These are phyloP conservation scores for Aspergillus mulundensis DNA, from an alignment of 495 filamentous ascomycete genomes.

Conservation along the genomic window DNA sequence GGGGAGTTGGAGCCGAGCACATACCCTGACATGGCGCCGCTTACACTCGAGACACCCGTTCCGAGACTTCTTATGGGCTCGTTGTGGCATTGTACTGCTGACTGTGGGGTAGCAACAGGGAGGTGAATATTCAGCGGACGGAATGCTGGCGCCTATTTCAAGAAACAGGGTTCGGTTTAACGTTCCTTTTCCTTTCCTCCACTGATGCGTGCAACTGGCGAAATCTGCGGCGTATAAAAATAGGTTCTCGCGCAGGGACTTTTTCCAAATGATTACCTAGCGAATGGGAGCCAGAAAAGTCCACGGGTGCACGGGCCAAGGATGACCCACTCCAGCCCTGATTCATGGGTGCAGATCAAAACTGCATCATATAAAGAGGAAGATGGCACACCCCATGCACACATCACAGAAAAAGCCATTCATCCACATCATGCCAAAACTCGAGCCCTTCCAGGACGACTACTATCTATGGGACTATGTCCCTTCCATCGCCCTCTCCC, in stretches of 20 bases:
- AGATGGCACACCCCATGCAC: no score
- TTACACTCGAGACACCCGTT: conserved; percentile 38
- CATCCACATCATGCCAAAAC: conserved; percentile 8
- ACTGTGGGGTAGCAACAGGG: no score
- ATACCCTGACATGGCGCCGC: conserved; percentile 37
- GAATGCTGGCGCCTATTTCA: background rate
- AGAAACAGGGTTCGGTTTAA: no score
- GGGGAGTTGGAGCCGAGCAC: background rate
- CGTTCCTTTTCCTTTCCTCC: no score
- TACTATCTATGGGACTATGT: conserved; percentile 20
- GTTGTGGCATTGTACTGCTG: no score
- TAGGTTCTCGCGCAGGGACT: no score
- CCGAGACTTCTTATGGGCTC: conserved; percentile 34
- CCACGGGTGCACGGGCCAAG: conserved; percentile 13
- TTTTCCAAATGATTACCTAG: no score
- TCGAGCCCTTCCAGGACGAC: conserved; percentile 10
- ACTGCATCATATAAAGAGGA: no score
- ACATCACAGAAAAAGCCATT: conserved; percentile 1
- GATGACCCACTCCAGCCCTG: background rate
- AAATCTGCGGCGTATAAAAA: no score
- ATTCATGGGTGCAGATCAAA: background rate
- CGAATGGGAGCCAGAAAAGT: background rate
- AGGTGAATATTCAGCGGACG: no score
- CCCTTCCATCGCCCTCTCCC: conserved; percentile 44
- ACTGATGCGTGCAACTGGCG: no score